A percentile compares a stretch with the other conserved stretches of the same genome.
Evolutionary conservation across 306 rosid species (phyloP).

Genomic region (Quercus wislizeni): DNA sequence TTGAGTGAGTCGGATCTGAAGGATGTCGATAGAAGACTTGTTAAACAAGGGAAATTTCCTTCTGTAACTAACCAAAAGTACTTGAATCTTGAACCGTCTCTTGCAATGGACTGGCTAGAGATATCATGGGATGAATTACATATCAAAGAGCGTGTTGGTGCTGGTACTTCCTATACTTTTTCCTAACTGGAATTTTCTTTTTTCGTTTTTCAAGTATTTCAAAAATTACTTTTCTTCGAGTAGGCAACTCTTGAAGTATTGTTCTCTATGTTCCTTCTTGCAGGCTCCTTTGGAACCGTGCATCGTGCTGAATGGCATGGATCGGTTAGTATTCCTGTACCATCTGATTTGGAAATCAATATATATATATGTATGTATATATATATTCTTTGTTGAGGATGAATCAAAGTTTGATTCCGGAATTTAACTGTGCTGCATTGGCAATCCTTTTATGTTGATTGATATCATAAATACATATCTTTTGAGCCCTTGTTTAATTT

Average conservation of each 20-base stretch:
- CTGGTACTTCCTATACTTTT: constrained; percentile 56
- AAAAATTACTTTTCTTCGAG: not conserved
- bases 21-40: constrained; percentile 38
- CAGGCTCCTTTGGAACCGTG: constrained; percentile 97
- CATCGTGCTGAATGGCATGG: constrained; percentile 99
- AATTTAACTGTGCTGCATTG: not conserved
- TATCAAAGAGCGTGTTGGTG: constrained; percentile 90
- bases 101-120: constrained; percentile 99
- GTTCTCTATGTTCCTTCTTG: constrained; percentile 15
- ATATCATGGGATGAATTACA: constrained; percentile 91
- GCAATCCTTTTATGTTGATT: not conserved
- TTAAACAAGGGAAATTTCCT: constrained; percentile 36
- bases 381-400: not conserved
- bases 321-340: constrained; percentile 56
- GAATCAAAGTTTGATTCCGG: not conserved
- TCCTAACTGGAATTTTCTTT: not conserved
- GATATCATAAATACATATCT: not conserved
- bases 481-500: not conserved
- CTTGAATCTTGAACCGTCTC: constrained; percentile 84
- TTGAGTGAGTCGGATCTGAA: constrained; percentile 41
- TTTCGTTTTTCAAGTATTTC: not conserved
- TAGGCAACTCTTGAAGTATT: constrained; percentile 10
- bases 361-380: not conserved
- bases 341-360: not conserved
- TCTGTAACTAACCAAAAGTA: constrained; percentile 55